Base-by-base conservation (phyloP, 2,329 filamentous ascomycete species). In the Didymella keratinophila region DNA sequence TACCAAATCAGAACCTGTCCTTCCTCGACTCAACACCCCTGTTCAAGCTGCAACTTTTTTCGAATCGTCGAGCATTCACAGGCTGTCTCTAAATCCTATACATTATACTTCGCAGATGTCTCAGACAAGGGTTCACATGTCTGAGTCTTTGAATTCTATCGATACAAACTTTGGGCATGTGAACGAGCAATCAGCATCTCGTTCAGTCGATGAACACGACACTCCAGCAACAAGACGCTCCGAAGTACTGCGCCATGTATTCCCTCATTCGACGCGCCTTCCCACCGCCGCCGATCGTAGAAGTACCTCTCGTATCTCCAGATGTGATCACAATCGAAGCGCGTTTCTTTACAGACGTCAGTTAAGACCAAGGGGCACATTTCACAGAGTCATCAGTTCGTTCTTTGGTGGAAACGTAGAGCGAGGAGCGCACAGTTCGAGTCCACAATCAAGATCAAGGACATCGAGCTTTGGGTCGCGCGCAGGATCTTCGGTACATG, bases 311-410 rank as follows among this genome's bases (percentile, higher is more conserved):
- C 60, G 64, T 16, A 37, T 66, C 12, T 49, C 56, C 16, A 70
- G 69, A 43, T 25, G 45, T 3, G 45, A 63, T 25, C 63, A 56
- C 36, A 39, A 53, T 34, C 62, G 44, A 41, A 61, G 49, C 25
- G 56, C 60, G 5, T 37, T 57, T 18, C 48, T 61, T 27, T 59
- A 62, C n/a, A 62, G 61, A 36, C 57, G 56, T 36, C 60, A 58
- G 23, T 52, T 64, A 10, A 67, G 52, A 45, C 58, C 65, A n/a
- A 62, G 67, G 23, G 62, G 64, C 11, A 55, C 68, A 12, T 67
- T 75, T 20, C 69, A 74, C 28, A 69, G 51, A 56, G 69, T 67
- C 9, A 61, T 76, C 18, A 64, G 63, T 30, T 70, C 71, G 1
- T 62, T 74, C 32, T 75, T 75, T 43, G 60, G 63, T 37, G 62